Evolutionary conservation across 1,284 basidiomycete species (phyloP).

Genomic region (Microbotryum silenes-acaulis): DNA sequence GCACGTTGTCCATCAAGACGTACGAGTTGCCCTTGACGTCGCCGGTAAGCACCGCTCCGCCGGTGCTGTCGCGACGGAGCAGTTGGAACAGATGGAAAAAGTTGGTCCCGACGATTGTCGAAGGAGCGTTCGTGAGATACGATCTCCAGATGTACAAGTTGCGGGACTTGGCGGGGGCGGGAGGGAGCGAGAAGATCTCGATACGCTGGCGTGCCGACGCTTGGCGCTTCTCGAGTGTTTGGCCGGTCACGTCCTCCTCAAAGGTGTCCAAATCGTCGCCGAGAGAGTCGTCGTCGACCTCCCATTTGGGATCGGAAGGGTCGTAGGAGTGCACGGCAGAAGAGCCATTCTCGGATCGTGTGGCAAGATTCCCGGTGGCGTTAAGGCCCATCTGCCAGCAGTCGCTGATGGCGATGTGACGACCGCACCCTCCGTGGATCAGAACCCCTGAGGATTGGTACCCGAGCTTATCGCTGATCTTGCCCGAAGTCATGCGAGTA

Average conservation of each 20-base stretch:
- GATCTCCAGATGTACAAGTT: background rate
- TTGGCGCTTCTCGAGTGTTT: background rate
- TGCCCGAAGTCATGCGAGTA: background rate
- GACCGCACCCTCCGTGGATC: background rate
- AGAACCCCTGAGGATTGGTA: slow-evolving; percentile 1
- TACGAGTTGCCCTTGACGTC: background rate
- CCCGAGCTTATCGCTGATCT: background rate
- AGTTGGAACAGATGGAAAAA: background rate
- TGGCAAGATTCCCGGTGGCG: background rate
- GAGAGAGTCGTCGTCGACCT: background rate
- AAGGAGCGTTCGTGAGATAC: background rate
- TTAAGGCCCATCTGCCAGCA: background rate
- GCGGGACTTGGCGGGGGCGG: background rate
- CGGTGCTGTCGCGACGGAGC: background rate
- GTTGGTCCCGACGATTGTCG: background rate
- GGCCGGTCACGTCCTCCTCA: background rate
- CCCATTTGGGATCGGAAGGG: background rate
- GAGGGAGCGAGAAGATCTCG: background rate
- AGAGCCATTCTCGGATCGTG: background rate
- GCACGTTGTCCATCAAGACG: background rate
- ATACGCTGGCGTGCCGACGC: background rate
- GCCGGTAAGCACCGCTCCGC: background rate
- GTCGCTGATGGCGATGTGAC: background rate
- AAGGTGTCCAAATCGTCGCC: background rate
- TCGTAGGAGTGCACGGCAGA: background rate